phyloP scores from a whole-genome alignment of 805 yeast genomes.

The Cyberlindnera mrakii region DNA sequence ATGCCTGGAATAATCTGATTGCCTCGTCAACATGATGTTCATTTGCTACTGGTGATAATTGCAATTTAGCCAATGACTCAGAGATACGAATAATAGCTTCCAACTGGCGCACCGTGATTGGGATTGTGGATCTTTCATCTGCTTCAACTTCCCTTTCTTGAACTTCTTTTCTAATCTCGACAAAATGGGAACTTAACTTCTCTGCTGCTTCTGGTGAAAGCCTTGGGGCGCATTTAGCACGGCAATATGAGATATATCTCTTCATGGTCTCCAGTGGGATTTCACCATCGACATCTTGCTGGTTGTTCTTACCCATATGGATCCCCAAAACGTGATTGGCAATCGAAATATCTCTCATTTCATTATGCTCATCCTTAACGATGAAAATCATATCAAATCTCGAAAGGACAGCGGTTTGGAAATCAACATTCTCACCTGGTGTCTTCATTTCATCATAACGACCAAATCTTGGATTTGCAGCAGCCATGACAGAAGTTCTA shows the following conservation, averaged over 20 bases:
- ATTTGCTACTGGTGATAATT: constrained; percentile 74
- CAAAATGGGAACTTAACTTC: constrained; percentile 85
- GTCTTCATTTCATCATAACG: constrained; percentile 93
- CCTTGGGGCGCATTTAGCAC: constrained; percentile 88
- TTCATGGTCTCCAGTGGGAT: constrained; percentile 89
- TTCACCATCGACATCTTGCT: constrained; percentile 58
- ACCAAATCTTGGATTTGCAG: constrained; percentile 97
- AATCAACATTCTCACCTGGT: constrained; percentile 97
- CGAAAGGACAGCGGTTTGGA: constrained; percentile 93
- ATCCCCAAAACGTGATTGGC: constrained; percentile 94
- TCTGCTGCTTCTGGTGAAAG: constrained; percentile 86
- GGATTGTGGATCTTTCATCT: constrained; percentile 89
- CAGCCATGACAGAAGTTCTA: constrained; percentile 93
- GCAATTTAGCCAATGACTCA: constrained; percentile 86
- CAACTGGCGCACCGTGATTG: constrained; percentile 94
- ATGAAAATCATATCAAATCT: constrained; percentile 98
- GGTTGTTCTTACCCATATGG: constrained; percentile 73
- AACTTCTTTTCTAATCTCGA: constrained; percentile 78
- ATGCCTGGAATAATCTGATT: constrained; percentile 86
- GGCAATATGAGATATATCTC: constrained; percentile 85
- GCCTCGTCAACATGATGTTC: constrained; percentile 95
- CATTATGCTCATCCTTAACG: constrained; percentile 92
- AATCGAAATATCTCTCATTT: constrained; percentile 75
- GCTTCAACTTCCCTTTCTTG: constrained; percentile 75
- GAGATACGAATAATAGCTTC: constrained; percentile 96